Percentiles rank a stretch among this genome's conserved stretches.
Evolutionary conservation across 306 rosid species (phyloP).

Genomic region (Vicia faba): DNA sequence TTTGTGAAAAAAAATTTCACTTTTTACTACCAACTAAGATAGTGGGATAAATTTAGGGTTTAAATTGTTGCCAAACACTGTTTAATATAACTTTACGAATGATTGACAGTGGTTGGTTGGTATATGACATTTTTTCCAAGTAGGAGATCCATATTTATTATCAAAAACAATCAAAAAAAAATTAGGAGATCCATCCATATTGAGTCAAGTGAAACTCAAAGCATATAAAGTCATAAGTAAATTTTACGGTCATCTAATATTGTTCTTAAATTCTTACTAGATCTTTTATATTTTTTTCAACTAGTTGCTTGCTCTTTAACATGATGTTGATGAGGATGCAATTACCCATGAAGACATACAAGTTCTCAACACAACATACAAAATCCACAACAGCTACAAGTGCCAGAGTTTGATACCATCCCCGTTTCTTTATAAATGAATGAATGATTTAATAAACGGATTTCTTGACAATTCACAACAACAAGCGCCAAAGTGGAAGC

Average conservation of each 20-base stretch:
- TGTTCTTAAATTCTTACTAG: background rate
- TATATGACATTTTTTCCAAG: too few species aligned
- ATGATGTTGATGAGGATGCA: background rate
- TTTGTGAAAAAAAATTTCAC: too few species aligned
- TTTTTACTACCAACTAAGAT: background rate
- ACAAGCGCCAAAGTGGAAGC: conserved; percentile 20
- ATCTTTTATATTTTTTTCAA: background rate
- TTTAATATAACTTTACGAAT: too few species aligned
- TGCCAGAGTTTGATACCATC: conserved; percentile 1
- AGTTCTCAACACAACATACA: background rate
- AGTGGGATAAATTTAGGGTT: background rate
- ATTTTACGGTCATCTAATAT: background rate
- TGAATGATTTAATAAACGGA: conserved; percentile 11
- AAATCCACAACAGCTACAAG: conserved; percentile 6
- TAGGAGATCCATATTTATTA: too few species aligned
- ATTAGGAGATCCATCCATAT: background rate
- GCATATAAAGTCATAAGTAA: background rate
- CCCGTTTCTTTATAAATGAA: conserved; percentile 1
- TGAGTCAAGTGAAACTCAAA: background rate
- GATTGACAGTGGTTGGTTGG: too few species aligned
- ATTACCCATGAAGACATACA: background rate
- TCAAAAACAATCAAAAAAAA: too few species aligned
- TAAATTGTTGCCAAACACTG: too few species aligned
- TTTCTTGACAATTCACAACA: background rate
- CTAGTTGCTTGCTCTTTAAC: background rate